phyloP scores from a whole-genome alignment of 768 basidiomycete species.

The Suillus fuscotomentosus region DNA sequence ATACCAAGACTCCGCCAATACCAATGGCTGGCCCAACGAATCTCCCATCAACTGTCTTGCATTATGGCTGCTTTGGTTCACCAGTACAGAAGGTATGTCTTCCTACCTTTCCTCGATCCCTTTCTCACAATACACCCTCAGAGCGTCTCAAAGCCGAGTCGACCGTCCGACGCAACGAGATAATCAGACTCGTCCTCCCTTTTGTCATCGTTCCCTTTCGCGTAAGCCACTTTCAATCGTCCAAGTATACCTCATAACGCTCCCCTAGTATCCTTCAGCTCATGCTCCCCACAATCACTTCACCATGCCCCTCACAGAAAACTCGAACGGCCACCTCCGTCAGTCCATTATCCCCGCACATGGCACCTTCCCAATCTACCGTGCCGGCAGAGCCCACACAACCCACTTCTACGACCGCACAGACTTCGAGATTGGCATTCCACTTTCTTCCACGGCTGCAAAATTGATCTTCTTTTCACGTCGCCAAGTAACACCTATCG shows the following conservation, averaged over 20 bases:
- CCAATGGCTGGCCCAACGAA: conserved; percentile 60
- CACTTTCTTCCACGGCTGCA: conserved; percentile 56
- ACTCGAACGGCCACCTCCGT: conserved; percentile 12
- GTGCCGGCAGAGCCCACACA: conserved; percentile 29
- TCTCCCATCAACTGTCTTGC: conserved; percentile 48
- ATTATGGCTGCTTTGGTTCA: conserved; percentile 66
- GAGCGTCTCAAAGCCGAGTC: conserved; percentile 29
- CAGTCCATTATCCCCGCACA: conserved; percentile 36
- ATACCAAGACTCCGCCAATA: conserved; percentile 33
- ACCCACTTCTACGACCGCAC: conserved; percentile 31
- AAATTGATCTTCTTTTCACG: conserved; percentile 63
- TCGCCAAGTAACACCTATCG: conserved; percentile 47
- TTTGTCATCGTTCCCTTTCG: conserved; percentile 51
- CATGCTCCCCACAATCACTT: conserved; percentile 64
- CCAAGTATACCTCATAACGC: background rate
- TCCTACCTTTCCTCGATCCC: conserved; percentile 5
- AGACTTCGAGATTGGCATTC: conserved; percentile 28
- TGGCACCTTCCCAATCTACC: conserved; percentile 49
- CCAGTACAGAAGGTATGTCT: conserved; percentile 48
- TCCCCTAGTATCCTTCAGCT: conserved; percentile 49
- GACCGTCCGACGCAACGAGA: conserved; percentile 23
- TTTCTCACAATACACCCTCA: conserved; percentile 16
- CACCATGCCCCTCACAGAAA: conserved; percentile 43
- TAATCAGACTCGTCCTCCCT: conserved; percentile 38
- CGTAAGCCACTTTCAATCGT: conserved; percentile 24